Evolutionary conservation across 192 early-diverging fungal species (phyloP).

Genomic region (Paraglomus brasilianum): DNA sequence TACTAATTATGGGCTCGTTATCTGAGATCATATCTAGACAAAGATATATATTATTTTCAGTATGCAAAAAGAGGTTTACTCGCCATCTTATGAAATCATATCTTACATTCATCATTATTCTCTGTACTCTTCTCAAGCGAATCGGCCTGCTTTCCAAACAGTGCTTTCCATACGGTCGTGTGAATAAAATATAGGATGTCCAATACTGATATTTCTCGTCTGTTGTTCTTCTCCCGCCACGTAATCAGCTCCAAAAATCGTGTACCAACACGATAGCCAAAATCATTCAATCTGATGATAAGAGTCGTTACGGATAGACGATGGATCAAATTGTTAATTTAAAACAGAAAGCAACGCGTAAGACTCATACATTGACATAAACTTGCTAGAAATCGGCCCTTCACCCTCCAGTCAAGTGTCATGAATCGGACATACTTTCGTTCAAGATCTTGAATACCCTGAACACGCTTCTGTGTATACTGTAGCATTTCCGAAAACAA

Average conservation of each 20-base stretch:
- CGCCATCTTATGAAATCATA: not conserved
- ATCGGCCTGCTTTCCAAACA: constrained; percentile 97
- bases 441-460: constrained; percentile 94
- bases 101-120: constrained; percentile 93
- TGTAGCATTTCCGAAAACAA: constrained; percentile 94
- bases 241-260: constrained; percentile 85
- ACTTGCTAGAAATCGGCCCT: not conserved
- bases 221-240: constrained; percentile 84
- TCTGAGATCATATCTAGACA: constrained; percentile 96
- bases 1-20: constrained; percentile 87
- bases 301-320: not conserved
- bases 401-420: not conserved
- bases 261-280: constrained; percentile 92
- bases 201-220: constrained; percentile 87
- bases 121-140: constrained; percentile 95
- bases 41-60: not conserved
- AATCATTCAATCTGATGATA: constrained; percentile 71
- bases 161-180: constrained; percentile 87
- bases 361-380: not conserved
- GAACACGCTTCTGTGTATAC: constrained; percentile 94
- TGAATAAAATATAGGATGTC: constrained; percentile 92
- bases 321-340: constrained; percentile 3
- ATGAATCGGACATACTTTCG: constrained; percentile 65
- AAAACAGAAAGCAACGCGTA: not conserved
- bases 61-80: constrained; percentile 26